phyloP scores from a whole-genome alignment of 495 filamentous ascomycete genomes.

The Talaromyces nanjingensis region DNA sequence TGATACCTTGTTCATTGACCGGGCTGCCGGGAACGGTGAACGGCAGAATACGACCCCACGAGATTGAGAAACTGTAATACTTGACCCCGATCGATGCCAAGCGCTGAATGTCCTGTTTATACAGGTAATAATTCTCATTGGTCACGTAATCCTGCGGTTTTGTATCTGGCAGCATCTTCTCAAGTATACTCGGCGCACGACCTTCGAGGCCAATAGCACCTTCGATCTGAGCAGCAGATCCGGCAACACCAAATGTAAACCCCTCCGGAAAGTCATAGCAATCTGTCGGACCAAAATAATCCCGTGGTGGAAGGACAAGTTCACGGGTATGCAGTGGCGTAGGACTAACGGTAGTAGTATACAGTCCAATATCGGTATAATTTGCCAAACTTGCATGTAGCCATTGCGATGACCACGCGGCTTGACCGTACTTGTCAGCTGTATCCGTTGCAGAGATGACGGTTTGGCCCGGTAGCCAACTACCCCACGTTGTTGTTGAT shows the following conservation, averaged over 20 bases:
- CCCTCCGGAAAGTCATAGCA: conserved; percentile 32
- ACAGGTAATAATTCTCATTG: conserved; percentile 43
- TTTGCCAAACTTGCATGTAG: conserved; percentile 18
- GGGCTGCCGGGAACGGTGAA: conserved; percentile 35
- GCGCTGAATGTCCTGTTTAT: conserved; percentile 45
- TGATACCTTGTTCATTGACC: conserved; percentile 34
- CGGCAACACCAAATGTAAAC: conserved; percentile 46
- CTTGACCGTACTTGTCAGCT: conserved; percentile 25
- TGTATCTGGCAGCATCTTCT: conserved; percentile 21
- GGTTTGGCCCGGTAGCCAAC: conserved; percentile 22
- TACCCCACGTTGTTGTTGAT: conserved; percentile 23
- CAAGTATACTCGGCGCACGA: conserved; percentile 29
- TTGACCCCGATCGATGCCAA: conserved; percentile 41
- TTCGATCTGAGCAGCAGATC: conserved; percentile 44
- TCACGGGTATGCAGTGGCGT: conserved; percentile 27
- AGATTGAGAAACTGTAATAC: conserved; percentile 40
- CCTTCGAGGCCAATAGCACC: conserved; percentile 38
- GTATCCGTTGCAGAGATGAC: conserved; percentile 22
- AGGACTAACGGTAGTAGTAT: conserved; percentile 27
- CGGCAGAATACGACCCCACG: conserved; percentile 39
- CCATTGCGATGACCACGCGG: conserved; percentile 30
- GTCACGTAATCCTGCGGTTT: conserved; percentile 30
- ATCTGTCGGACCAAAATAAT: conserved; percentile 24
- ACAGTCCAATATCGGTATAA: conserved; percentile 23
- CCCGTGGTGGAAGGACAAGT: conserved; percentile 26